Base-by-base conservation (phyloP, 2,329 filamentous ascomycete species). In the Paracoccidioides lutzii region DNA sequence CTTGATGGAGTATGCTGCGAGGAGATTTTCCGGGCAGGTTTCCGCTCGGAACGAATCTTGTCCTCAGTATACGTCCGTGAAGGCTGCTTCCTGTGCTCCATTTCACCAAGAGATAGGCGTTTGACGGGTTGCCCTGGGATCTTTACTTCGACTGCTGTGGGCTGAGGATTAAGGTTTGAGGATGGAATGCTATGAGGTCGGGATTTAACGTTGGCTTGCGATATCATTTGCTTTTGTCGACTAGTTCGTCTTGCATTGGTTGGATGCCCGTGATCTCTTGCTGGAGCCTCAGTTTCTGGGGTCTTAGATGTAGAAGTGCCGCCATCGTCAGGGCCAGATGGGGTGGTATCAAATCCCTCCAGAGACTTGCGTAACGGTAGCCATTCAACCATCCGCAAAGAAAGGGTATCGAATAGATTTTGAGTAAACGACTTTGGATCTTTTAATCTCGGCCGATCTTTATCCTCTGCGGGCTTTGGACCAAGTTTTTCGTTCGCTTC, bases 351-450 rank as follows among this genome's bases (percentile, higher is more conserved):
- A n/a, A 51, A 52, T 2, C 14, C 30, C 33, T 42, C 33, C 14
- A 56, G n/a, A 2, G 53, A 45, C 45, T 53, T 57, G 50, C 49
- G 55, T 32, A 73, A 62, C n/a, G 74, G 72, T 52, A 76, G 63
- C 73, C 73, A 76, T 59, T 74, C 71, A 7, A 75, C 66, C 69
- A 75, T 72, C 45, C 73, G 66, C 40, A 76, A 58, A 2, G 73
- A 69, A 7, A 74, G 57, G 0, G 75, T 74, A 60, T 77, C 73
- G 55, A 78, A 80, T 0, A 81, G 65, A 57, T 77, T 78, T 60
- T 85, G 82, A 2, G 79, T 78, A 56, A 84, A 81, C 2, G 81
- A 83, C 62, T 81, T 81, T 0, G 75, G 75, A 61, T 85, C 82
- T 61, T 78, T 82, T 50, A 69, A 37, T 38, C 38, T 52, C 49